Conservation (phyloP, 1,139 yeast genomes). For the Candida freyschussii region DNA sequence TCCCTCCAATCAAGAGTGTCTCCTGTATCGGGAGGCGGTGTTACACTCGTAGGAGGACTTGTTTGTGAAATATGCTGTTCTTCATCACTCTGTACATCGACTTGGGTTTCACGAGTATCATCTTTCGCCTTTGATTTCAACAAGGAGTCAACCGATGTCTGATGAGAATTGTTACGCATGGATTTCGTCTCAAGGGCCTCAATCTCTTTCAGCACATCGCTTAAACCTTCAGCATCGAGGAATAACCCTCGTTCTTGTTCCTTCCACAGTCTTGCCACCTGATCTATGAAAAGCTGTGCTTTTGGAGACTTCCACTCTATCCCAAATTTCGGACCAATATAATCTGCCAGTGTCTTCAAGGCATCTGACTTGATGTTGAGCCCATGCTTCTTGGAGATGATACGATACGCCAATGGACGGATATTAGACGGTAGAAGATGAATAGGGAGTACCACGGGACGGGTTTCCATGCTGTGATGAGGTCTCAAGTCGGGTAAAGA, state of each 20-base stretch:
- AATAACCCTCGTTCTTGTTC: conserved; percentile 83
- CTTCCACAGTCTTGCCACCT: conserved; percentile 80
- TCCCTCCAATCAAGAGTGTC: conserved; percentile 57
- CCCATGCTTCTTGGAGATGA: conserved; percentile 88
- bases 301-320: conserved; percentile 76
- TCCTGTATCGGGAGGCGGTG: conserved; percentile 23
- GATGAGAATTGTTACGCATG: conserved; percentile 6
- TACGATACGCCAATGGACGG: conserved; percentile 86
- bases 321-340: conserved; percentile 73
- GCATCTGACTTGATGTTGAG: conserved; percentile 87
- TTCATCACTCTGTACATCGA: conserved; percentile 28
- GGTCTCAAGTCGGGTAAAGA: neutral
- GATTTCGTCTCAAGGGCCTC: conserved; percentile 21
- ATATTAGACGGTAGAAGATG: conserved; percentile 73
- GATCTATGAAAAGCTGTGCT: conserved; percentile 68
- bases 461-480: conserved; percentile 3
- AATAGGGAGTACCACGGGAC: conserved; percentile 53
- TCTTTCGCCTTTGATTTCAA: conserved; percentile 20
- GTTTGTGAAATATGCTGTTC: conserved; percentile 9
- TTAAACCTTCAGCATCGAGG: conserved; percentile 69
- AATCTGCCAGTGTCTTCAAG: conserved; percentile 62
- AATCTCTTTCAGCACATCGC: conserved; percentile 58
- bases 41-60: conserved; percentile 25
- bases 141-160: conserved; percentile 14
- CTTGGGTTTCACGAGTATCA: conserved; percentile 32